These are phyloP conservation scores for Trametes gibbosa DNA, from an alignment of 768 basidiomycete species.

Conservation along the genomic window DNA sequence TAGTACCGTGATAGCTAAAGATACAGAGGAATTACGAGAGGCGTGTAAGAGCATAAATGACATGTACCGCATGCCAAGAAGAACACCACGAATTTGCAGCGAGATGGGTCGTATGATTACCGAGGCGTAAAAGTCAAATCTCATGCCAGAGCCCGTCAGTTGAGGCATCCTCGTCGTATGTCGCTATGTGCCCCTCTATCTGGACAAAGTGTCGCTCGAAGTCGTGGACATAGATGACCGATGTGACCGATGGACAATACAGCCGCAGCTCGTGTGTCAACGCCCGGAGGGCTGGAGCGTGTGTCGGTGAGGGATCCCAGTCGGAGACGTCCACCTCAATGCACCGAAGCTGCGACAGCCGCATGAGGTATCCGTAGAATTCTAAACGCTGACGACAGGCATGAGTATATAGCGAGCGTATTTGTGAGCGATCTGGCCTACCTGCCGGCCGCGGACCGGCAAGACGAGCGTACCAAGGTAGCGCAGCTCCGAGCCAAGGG, in stretches of 20 bases:
- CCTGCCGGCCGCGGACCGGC: constrained; percentile 55
- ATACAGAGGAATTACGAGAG: constrained; percentile 10
- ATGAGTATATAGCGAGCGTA: constrained; percentile 4
- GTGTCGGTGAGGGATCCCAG: constrained; percentile 58
- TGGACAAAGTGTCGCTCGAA: constrained; percentile 41
- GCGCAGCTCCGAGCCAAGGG: constrained; percentile 39
- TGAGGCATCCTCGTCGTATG: constrained; percentile 21
- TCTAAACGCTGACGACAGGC: constrained; percentile 46
- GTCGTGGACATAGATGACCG: constrained; percentile 61
- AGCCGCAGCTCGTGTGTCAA: constrained; percentile 59
- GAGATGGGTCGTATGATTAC: neutral
- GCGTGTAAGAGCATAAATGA: neutral
- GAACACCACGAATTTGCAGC: neutral
- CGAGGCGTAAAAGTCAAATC: constrained; percentile 4
- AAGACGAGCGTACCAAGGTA: constrained; percentile 67
- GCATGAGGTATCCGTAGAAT: constrained; percentile 61
- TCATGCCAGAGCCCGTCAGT: constrained; percentile 28
- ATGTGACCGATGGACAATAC: constrained; percentile 50
- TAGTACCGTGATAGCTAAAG: constrained; percentile 2
- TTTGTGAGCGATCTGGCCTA: constrained; percentile 28
- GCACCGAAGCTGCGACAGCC: constrained; percentile 47
- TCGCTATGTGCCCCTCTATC: constrained; percentile 18
- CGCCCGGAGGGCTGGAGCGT: constrained; percentile 53
- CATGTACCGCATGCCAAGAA: neutral
- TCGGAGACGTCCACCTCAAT: constrained; percentile 63